Base-by-base conservation (phyloP, 306 rosid species). In the Pueraria montana region DNA sequence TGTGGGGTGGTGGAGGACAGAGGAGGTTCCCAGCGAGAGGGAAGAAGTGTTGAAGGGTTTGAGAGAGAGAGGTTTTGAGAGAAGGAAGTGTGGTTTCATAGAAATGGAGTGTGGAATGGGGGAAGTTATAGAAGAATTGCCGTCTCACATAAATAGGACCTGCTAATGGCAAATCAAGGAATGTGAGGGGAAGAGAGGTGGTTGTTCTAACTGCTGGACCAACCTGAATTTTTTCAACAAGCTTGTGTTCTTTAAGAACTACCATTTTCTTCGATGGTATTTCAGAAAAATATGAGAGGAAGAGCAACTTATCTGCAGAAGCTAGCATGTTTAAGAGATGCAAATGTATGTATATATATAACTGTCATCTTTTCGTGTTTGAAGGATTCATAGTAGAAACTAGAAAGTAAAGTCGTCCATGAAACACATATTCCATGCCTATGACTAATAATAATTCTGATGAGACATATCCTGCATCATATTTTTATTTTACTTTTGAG, bases 121-220 rank as follows among this genome's bases (percentile, higher is more conserved):
- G 87, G 42, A 80, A 83, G 1, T 85, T 70, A 20, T 87, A 92
- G 87, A 92, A 87, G 83, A 90, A 90, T 77, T 80, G 87, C 32
- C 90, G 87, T 42, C 66, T 81, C 6, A 77, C 86, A 0, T 87
- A 81, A 30, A 84, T 34, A 4, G 86, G 90, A 77, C 87, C 90
- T 11, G 81, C 84, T 14, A 87, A 72, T 66, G 89, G 87, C 40
- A 84, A 74, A 80, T 91, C 97, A 16, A 85, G 88, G 83, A 67
- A 90, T 74, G 91, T 79, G 63, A 46, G 86, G 26, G 91, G 89
- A 53, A 87, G 92, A 69, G 81, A 49, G 5, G 45, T 17, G n/a
- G 16, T 48, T 64, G 2, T 50, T 24, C 67, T 38, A 38, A 17
- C 17, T 16, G 80, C 14, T 13, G 84, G 86, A 81, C 17, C 3